A percentile compares a stretch with the other conserved stretches of the same genome.
Evolutionary conservation across 257 asterid species (phyloP).

Genomic region (Nicotiana knightiana): DNA sequence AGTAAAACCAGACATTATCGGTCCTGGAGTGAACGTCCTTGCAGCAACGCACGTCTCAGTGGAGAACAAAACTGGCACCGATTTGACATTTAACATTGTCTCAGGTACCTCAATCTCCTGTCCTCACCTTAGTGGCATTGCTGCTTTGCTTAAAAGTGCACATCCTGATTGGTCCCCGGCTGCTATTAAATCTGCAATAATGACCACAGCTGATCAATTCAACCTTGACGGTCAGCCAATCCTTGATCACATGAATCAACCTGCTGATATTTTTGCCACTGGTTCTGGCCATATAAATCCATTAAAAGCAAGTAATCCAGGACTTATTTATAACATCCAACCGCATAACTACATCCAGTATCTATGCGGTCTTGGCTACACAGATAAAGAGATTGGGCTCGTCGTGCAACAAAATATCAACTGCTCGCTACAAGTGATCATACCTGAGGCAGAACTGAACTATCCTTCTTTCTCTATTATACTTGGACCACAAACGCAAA

Average conservation of each 20-base stretch:
- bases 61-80: not conserved
- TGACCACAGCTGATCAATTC: conserved; percentile 22
- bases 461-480: conserved; percentile 33
- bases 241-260: not conserved
- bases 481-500: not conserved
- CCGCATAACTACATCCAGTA: conserved; percentile 20
- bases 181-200: conserved; percentile 29
- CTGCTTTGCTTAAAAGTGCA: conserved; percentile 20
- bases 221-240: conserved; percentile 10
- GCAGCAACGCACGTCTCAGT: conserved; percentile 17
- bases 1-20: conserved; percentile 30
- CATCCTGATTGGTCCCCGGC: conserved; percentile 40
- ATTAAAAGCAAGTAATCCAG: conserved; percentile 22
- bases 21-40: conserved; percentile 27
- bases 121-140: conserved; percentile 37
- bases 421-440: conserved; percentile 2
- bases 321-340: conserved; percentile 26
- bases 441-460: conserved; percentile 26
- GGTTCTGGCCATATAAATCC: conserved; percentile 37
- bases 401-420: conserved; percentile 4
- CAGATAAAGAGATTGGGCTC: conserved; percentile 4
- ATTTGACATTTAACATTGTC: conserved; percentile 11
- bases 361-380: conserved; percentile 22
- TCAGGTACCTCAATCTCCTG: conserved; percentile 37
- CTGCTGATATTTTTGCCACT: conserved; percentile 21